Base-by-base conservation (phyloP, 2,329 filamentous ascomycete genomes). In the Exophiala sp. region DNA sequence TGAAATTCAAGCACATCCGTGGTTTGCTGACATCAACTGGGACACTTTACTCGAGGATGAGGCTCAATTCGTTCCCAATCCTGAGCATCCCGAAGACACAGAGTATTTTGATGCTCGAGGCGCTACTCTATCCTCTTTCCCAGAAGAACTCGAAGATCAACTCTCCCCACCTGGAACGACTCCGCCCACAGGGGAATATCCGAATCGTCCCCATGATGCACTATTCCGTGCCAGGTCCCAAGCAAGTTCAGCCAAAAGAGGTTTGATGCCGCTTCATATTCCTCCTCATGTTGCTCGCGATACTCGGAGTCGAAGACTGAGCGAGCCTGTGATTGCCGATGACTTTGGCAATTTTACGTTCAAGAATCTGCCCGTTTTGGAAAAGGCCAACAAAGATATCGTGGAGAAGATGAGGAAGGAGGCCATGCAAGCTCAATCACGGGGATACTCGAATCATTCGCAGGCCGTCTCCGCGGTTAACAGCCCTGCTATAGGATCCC, bases 321-420 rank as follows among this genome's bases (percentile, higher is more conserved):
- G 92, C 69, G 94, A 99, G 70, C 94, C 94, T 1, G 85, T 92
- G 12, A 82, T 84, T 32, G 81, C 86, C 0, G 94, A 99, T 69
- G 95, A 99, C 68, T 99, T 99, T 76, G 94, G 94, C 32, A 91
- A 84, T 59, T 99, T 99, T 71, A 84, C 90, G 36, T 99, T 96
- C 78, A 99, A 99, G 75, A 99, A 99, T 65, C 75, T 99, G 45
- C 91, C 92, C 0, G 92, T 97, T 16, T 78, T 99, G 14, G 94
- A 97, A 65, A 97, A 96, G 71, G 94, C 94, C 50, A 99, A 99
- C 72, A 99, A 99, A 69, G 94, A 99, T 65, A 91, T 97, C 29
- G 96, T 99, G 32, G 91, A 97, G 65, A 97, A 97, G 69, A 78
- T 99, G 53, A 86, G 91, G 9, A 90, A 91, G 18, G 91, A 97